A percentile compares a stretch with the other conserved stretches of the same genome.
Evolutionary conservation across 345 rosid species (phyloP).

Genomic region (Euphorbia tirucalli): DNA sequence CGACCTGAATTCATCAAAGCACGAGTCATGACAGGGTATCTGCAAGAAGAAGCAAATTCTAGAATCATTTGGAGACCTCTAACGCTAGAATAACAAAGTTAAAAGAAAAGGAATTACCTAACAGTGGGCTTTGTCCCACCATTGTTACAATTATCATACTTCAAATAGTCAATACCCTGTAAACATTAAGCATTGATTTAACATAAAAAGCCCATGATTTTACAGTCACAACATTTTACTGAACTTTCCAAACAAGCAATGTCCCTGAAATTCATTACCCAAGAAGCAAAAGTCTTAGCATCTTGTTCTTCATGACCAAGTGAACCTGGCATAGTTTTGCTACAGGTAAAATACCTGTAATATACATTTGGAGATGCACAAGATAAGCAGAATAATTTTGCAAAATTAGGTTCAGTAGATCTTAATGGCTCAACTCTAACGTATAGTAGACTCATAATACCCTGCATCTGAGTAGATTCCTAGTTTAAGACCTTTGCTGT

Average conservation of each 20-base stretch:
- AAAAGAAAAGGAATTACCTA: constrained; percentile 6
- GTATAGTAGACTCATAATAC: constrained; percentile 5
- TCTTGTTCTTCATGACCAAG: constrained; percentile 85
- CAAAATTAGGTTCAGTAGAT: neutral
- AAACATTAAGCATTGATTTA: neutral
- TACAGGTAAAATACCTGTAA: constrained; percentile 74
- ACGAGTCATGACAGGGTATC: constrained; percentile 32
- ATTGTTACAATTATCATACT: constrained; percentile 25
- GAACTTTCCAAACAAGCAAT: neutral
- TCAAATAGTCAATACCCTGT: constrained; percentile 31
- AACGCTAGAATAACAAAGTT: neutral
- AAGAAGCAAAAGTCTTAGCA: constrained; percentile 83
- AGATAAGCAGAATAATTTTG: neutral
- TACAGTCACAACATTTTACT: neutral
- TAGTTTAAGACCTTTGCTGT: constrained; percentile 25
- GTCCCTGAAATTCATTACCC: constrained; percentile 48
- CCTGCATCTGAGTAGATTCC: constrained; percentile 33
- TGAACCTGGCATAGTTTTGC: constrained; percentile 90
- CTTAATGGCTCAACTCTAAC: neutral
- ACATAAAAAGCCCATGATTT: neutral
- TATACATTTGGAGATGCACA: neutral
- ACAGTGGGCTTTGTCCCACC: constrained; percentile 20
- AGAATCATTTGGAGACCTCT: neutral
- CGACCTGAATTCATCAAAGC: constrained; percentile 32
- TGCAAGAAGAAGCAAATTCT: neutral